Evolutionary conservation across 2,329 filamentous ascomycete genomes (phyloP), one percentile per base, ranked within the genome.

Genomic region (Stagonosporopsis chrysanthemi): DNA sequence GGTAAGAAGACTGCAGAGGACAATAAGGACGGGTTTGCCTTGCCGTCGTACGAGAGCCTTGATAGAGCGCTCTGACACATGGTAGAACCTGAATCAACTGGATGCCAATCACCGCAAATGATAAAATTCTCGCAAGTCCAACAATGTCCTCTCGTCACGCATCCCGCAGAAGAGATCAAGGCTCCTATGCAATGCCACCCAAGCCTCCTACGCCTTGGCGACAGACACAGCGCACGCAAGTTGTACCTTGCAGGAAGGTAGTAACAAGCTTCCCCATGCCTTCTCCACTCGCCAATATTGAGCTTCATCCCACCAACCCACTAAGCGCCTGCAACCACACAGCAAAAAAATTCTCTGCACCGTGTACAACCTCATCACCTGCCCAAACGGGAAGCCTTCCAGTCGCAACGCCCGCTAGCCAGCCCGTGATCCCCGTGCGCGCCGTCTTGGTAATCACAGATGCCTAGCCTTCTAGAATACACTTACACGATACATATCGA

Each of bases 21-120:
- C 22, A 45, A 67, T 11, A 53, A 57, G 2, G 56, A 64, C 23
- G 58, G 60, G 6, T 68, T 68, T 35, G 31, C 50, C 15, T 49
- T 68, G 38, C 66, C 64, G 15, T 12, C 42, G 7, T 67, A 67
- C 22, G 33, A 52, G 19, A 28, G 23, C 19, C 41, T 58, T 6
- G 56, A 58, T 29, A 29, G 28, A 39, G 19, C 17, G 28, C 40
- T 53, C 15, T 56, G 19, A 48, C 17, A 12, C 17, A 6, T 4
- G 19, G 3, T 23, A 11, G 12, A 11, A 7, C 11, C 3, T n/a
- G 12, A 9, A 28, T 9, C 14, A n/a, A 11, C 6, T n/a, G 22
- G 4, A 11, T 15, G 23, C 24, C 8, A 19, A 28, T 19, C 23
- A 12, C 19, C 11, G 4, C 17, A n/a, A 15, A 28, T 8, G 4